Evolutionary conservation across 2,329 filamentous ascomycete genomes (phyloP).

Genomic region (Fusarium sp.): DNA sequence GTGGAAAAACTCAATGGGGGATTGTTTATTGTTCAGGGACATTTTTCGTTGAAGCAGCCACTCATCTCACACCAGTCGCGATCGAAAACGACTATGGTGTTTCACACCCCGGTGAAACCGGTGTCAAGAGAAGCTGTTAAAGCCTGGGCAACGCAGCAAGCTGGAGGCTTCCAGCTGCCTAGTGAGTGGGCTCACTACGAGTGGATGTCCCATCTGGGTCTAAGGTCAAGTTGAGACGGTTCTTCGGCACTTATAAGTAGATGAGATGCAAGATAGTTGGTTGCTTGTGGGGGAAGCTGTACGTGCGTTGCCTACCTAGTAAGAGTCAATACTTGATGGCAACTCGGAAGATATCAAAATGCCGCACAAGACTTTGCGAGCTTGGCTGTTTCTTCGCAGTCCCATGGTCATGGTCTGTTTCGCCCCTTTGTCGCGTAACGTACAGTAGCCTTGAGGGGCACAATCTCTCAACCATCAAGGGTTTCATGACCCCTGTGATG

Average conservation of each 20-base stretch:
- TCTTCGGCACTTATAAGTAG: conserved; percentile 17
- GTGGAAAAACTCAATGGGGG: conserved; percentile 36
- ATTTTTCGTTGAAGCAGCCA: conserved; percentile 17
- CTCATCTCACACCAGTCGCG: conserved; percentile 37
- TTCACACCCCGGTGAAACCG: conserved; percentile 36
- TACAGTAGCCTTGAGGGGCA: conserved; percentile 15
- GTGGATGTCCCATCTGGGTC: conserved; percentile 23
- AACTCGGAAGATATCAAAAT: too few relatives aligned
- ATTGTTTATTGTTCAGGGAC: conserved; percentile 1
- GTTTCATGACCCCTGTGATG: conserved; percentile 31
- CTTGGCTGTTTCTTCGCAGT: conserved; percentile 6
- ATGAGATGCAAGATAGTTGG: not conserved
- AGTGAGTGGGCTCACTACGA: conserved; percentile 10
- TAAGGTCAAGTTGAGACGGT: conserved; percentile 13
- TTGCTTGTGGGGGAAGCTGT: too few relatives aligned
- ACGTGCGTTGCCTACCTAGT: too few relatives aligned
- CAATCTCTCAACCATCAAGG: conserved; percentile 19
- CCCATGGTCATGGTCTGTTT: not conserved
- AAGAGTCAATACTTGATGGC: too few relatives aligned
- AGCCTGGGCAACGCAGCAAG: conserved; percentile 3
- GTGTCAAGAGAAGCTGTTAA: conserved; percentile 3
- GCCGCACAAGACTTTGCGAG: not conserved
- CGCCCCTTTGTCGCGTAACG: conserved; percentile 22
- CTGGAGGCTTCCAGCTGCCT: not conserved
- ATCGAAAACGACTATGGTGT: conserved; percentile 32